Percentiles rank a stretch among this genome's conserved stretches.
These are phyloP conservation scores for Linderniella brevidens DNA, from an alignment of 257 asterid genomes.

Conservation along the genomic window DNA sequence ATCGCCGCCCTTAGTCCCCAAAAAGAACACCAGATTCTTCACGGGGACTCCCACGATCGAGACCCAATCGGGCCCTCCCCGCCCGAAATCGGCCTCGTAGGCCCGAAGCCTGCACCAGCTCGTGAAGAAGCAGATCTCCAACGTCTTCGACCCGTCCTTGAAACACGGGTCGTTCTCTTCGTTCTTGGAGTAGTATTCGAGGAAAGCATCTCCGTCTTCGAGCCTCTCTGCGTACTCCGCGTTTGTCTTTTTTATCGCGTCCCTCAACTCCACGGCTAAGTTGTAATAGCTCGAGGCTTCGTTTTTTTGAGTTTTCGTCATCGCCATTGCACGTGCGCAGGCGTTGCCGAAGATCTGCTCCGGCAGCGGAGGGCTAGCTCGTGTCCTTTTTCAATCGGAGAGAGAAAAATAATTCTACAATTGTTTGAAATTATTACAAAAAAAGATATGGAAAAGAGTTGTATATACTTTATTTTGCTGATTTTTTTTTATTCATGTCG, in stretches of 20 bases:
- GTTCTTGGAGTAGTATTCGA: slow-evolving; percentile 5
- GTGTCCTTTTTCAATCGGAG: not conserved
- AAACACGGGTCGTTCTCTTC: slow-evolving; percentile 13
- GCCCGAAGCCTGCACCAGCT: slow-evolving; percentile 21
- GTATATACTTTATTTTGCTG: too few relatives aligned
- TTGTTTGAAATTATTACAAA: too few relatives aligned
- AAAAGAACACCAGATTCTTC: slow-evolving; percentile 14
- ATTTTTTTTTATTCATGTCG: too few relatives aligned
- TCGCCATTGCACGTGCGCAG: slow-evolving; percentile 12
- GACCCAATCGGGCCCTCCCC: slow-evolving; percentile 19
- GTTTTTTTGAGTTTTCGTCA: not conserved
- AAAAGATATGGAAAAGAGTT: too few relatives aligned
- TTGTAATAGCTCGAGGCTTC: slow-evolving; percentile 2
- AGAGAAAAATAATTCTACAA: too few relatives aligned
- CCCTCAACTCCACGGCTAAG: slow-evolving; percentile 9
- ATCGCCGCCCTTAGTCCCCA: slow-evolving; percentile 14
- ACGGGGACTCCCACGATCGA: slow-evolving; percentile 11
- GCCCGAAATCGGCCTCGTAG: slow-evolving; percentile 19
- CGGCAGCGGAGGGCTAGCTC: slow-evolving; percentile 18
- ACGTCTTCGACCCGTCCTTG: slow-evolving; percentile 5
- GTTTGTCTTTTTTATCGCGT: slow-evolving; percentile 10
- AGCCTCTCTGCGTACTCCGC: slow-evolving; percentile 7
- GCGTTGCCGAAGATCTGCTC: slow-evolving; percentile 14
- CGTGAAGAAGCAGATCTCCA: slow-evolving; percentile 14
- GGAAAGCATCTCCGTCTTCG: slow-evolving; percentile 13